phyloP scores from a whole-genome alignment of 2,329 filamentous ascomycete species.

The Stachybotrys chlorohalonatus region DNA sequence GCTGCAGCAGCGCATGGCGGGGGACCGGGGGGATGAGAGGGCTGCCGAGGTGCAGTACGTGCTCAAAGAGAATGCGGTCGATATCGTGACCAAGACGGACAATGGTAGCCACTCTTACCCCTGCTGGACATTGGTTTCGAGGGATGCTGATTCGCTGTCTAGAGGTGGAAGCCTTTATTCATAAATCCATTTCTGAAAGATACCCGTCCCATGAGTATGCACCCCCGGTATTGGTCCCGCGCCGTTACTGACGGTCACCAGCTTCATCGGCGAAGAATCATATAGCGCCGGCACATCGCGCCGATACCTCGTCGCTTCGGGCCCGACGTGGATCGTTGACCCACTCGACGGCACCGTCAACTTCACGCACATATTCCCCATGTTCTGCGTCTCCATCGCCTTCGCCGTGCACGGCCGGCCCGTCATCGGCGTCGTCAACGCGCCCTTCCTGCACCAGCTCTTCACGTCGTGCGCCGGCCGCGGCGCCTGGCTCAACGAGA shows the following conservation, averaged over 20 bases:
- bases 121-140: conserved; percentile 1
- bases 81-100: conserved; percentile 70
- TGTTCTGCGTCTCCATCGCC: conserved; percentile 73
- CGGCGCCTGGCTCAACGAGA: conserved; percentile 63
- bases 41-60: conserved; percentile 12
- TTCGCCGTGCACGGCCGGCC: conserved; percentile 53
- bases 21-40: conserved; percentile 5
- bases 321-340: conserved; percentile 68
- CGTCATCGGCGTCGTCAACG: conserved; percentile 62
- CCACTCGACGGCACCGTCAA: conserved; percentile 75
- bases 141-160: too few relatives aligned
- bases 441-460: conserved; percentile 59
- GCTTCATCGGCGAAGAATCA: conserved; percentile 69
- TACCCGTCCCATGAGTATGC: conserved; percentile 61
- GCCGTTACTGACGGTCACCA: conserved; percentile 5
- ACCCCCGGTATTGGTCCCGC: background rate
- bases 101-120: conserved; percentile 41
- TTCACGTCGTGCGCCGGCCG: conserved; percentile 59
- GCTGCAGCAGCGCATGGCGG: conserved; percentile 26
- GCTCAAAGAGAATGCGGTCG: conserved; percentile 69
- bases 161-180: conserved; percentile 68
- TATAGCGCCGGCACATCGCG: conserved; percentile 61
- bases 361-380: conserved; percentile 71
- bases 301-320: conserved; percentile 54
- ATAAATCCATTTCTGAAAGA: conserved; percentile 42